Percentiles rank a stretch among this genome's conserved stretches.
These are phyloP conservation scores for Camptophora hylomeconis DNA, from an alignment of 2,329 filamentous ascomycete species.

Conservation along the genomic window DNA sequence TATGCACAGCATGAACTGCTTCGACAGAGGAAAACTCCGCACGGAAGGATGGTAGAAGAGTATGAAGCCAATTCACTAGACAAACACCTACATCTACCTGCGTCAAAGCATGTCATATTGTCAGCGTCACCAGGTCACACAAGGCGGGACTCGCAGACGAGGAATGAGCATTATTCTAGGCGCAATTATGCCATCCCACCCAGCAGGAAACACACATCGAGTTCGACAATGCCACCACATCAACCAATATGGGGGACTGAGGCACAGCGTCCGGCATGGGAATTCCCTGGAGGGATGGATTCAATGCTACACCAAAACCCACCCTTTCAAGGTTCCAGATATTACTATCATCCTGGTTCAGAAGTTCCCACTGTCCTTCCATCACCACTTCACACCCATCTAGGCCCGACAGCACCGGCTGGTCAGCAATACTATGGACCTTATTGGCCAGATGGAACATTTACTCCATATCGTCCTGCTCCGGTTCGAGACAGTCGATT, in stretches of 20 bases:
- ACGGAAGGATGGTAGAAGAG: conserved; percentile 79
- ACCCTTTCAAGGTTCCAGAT: conserved; percentile 26
- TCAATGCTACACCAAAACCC: conserved; percentile 47
- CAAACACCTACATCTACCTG: conserved; percentile 58
- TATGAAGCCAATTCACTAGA: conserved; percentile 76
- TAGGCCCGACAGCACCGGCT: conserved; percentile 46
- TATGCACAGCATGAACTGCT: conserved; percentile 52
- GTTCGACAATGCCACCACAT: too few species aligned
- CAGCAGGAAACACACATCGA: too few species aligned
- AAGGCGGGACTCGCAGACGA: too few species aligned
- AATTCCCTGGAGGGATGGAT: conserved; percentile 36
- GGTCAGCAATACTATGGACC: conserved; percentile 45
- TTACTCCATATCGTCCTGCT: conserved; percentile 46
- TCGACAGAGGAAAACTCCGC: conserved; percentile 73
- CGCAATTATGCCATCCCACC: too few species aligned
- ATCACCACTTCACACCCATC: conserved; percentile 42
- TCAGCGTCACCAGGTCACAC: conserved; percentile 37
- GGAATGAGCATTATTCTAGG: too few species aligned
- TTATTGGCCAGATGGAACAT: conserved; percentile 52
- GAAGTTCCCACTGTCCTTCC: conserved; percentile 47
- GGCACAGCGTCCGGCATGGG: conserved; percentile 19
- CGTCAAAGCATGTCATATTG: conserved; percentile 71
- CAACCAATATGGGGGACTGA: too few species aligned
- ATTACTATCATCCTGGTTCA: conserved; percentile 32
- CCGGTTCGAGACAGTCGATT: conserved; percentile 42